phyloP scores from a whole-genome alignment of 768 basidiomycete genomes.

The Rhizopogon vesiculosus region DNA sequence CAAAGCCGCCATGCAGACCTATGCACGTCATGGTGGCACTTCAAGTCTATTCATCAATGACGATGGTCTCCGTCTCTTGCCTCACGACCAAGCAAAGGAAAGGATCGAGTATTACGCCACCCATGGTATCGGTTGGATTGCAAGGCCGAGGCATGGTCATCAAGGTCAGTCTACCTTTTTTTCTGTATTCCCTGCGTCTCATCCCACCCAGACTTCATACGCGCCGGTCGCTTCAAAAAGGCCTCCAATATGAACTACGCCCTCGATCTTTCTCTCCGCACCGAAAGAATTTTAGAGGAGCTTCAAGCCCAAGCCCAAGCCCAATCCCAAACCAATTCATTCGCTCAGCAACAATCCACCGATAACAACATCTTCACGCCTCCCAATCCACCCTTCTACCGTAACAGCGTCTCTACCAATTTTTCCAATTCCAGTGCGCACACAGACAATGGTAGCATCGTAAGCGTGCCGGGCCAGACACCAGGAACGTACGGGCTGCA shows the following conservation, averaged over 20 bases:
- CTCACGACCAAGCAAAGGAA: conserved; percentile 38
- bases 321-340: conserved; percentile 19
- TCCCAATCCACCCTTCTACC: background rate
- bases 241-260: conserved; percentile 91
- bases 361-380: background rate
- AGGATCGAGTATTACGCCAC: conserved; percentile 51
- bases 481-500: conserved; percentile 55
- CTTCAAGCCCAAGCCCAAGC: conserved; percentile 26
- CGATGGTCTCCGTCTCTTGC: conserved; percentile 53
- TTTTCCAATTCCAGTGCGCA: conserved; percentile 13
- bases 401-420: conserved; percentile 20
- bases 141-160: conserved; percentile 51
- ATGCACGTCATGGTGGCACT: conserved; percentile 61
- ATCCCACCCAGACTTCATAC: conserved; percentile 38
- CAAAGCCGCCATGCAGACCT: conserved; percentile 58
- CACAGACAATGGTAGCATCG: conserved; percentile 8
- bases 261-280: conserved; percentile 37
- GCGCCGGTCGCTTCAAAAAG: conserved; percentile 87
- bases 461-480: conserved; percentile 17
- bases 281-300: conserved; percentile 24
- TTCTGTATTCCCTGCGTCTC: conserved; percentile 42
- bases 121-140: conserved; percentile 56
- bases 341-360: conserved; percentile 5
- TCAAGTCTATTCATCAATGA: conserved; percentile 58
- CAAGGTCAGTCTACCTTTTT: conserved; percentile 30